These are phyloP conservation scores for Ophioceras dolichostomum DNA, from an alignment of 2,329 filamentous ascomycete species.

Conservation along the genomic window DNA sequence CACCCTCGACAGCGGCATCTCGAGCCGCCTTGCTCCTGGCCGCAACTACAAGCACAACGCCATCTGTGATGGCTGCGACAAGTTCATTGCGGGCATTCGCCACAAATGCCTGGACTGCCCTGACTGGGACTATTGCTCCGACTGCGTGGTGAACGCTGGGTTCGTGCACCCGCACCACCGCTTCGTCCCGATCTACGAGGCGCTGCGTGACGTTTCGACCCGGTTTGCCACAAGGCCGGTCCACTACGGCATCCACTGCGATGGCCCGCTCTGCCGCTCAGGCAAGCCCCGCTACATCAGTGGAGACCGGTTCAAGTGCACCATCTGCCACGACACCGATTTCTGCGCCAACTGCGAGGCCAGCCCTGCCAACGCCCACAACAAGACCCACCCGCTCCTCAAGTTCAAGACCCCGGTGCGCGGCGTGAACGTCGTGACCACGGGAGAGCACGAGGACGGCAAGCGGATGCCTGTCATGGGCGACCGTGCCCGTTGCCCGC, in stretches of 20 bases:
- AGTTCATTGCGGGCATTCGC: conserved; percentile 74
- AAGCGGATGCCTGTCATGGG: conserved; percentile 58
- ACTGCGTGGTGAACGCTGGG: conserved; percentile 56
- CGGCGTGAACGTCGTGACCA: conserved; percentile 75
- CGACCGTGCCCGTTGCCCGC: conserved; percentile 33
- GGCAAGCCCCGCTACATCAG: conserved; percentile 59
- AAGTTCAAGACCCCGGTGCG: conserved; percentile 93
- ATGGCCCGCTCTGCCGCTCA: conserved; percentile 73
- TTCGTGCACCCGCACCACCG: conserved; percentile 71
- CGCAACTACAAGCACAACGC: conserved; percentile 75
- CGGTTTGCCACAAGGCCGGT: conserved; percentile 27
- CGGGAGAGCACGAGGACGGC: conserved; percentile 62
- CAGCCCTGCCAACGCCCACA: conserved; percentile 71
- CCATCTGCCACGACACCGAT: conserved; percentile 87
- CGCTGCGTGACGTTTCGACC: conserved; percentile 12
- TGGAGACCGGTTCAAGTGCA: conserved; percentile 91
- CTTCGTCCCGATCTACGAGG: conserved; percentile 77
- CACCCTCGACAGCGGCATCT: conserved; percentile 46
- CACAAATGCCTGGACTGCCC: conserved; percentile 97
- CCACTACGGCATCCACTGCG: conserved; percentile 85
- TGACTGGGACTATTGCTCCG: conserved; percentile 89
- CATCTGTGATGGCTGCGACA: conserved; percentile 89
- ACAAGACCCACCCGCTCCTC: conserved; percentile 91
- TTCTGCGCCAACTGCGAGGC: conserved; percentile 94
- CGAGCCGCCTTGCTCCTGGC: conserved; percentile 61